These are phyloP conservation scores for Lolium perenne DNA, from an alignment of 176 grass and related monocot species.

Conservation along the genomic window DNA sequence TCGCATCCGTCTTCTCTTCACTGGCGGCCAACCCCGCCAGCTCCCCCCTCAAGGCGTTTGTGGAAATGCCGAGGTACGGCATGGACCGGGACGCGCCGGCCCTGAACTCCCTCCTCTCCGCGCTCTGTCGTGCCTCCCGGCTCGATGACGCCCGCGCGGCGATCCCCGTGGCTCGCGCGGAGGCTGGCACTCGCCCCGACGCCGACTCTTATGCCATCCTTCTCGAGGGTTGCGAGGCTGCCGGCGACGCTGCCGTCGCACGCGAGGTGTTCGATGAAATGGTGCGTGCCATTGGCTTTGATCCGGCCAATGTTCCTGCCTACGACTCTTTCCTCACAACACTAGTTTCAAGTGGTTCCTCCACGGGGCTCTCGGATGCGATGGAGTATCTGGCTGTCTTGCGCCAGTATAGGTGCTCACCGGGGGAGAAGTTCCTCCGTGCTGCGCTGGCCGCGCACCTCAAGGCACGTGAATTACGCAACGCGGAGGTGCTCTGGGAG, in stretches of 20 bases:
- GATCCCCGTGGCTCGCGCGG: conserved; percentile 44
- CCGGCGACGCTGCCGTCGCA: conserved; percentile 51
- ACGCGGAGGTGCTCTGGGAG: conserved; percentile 60
- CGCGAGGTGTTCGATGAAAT: conserved; percentile 89
- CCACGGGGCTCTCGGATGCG: conserved; percentile 54
- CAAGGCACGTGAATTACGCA: conserved; percentile 31
- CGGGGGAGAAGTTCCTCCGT: conserved; percentile 76
- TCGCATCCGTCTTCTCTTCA: conserved; percentile 82
- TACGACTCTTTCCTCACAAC: conserved; percentile 85
- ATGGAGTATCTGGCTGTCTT: conserved; percentile 57
- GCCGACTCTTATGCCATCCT: conserved; percentile 83
- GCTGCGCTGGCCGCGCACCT: conserved; percentile 48
- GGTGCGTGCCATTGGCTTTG: conserved; percentile 52
- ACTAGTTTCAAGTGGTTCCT: conserved; percentile 53
- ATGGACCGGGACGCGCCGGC: conserved; percentile 57
- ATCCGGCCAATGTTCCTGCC: conserved; percentile 62
- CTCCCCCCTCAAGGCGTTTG: conserved; percentile 59
- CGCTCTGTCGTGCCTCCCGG: conserved; percentile 74
- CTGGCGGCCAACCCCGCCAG: conserved; percentile 46
- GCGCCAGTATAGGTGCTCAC: conserved; percentile 50
- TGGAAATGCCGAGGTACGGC: conserved; percentile 58
- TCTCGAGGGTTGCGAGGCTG: conserved; percentile 80
- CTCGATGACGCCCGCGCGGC: conserved; percentile 61
- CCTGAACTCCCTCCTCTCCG: conserved; percentile 80
- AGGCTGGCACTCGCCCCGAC: conserved; percentile 50